Base-by-base conservation (phyloP, 345 rosid species). In the Euphorbia tirucalli region DNA sequence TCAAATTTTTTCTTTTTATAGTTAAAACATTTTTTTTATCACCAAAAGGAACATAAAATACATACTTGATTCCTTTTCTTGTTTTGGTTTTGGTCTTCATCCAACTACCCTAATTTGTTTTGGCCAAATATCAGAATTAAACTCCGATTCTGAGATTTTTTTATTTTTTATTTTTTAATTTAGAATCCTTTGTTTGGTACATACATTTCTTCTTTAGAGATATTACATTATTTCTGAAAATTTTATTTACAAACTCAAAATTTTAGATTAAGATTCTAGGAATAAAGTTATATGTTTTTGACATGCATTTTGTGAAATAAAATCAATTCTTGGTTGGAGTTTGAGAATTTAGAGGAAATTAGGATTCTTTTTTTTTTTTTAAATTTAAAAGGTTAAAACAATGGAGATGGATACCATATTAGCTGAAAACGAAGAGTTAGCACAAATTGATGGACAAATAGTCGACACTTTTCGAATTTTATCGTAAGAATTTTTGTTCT, bases 371-470 rank as follows among this genome's bases (percentile, higher is more conserved):
- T 49, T 49, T 16, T 9, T 21, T n/a, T n/a, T 63, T 35, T 19
- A 48, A 1, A 3, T 37, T 37, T 37, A 37, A 3, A 37, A 30
- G 41, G 56, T 18, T 49, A 3, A 41, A 50, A 31, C 56, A 41
- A 1, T 64, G n/a, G 75, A 57, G 77, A 93, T 90, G 93, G 89
- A 89, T 83, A 77, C 84, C 21, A 68, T 90, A 58, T 85, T 90
- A 1, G 80, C 86, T 19, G 82, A 89, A 77, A 89, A 90, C 82
- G 97, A 90, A 61, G 96, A 95, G 85, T 84, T 92, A 37, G 97
- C 87, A 57, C 90, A 88, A 83, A 84, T 92, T 81, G 84, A 92
- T 25, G 99, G 97, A 63, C 91, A 90, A 79, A 89, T 95, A 84
- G 61, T 87, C 58, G 97, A 95, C 83, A 62, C 90, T 66, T 88